Conservation (phyloP, 352 stramenopile genomes). For the Globisporangium middletonii region DNA sequence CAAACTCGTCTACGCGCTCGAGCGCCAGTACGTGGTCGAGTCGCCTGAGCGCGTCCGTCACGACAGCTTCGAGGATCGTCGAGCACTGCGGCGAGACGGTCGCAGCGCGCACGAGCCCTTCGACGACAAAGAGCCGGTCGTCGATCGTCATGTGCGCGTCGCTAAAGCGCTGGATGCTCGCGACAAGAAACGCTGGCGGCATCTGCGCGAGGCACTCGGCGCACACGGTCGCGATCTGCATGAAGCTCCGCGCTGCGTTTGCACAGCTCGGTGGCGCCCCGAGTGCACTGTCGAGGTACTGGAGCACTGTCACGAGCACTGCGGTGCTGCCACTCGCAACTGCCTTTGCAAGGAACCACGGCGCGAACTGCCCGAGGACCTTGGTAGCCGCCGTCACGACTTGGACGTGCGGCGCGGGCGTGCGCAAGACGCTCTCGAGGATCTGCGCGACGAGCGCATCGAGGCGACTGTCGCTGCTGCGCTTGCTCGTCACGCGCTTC, state of each 20-base stretch:
- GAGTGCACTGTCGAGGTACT: constrained; percentile 52
- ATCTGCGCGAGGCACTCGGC: constrained; percentile 38
- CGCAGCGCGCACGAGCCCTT: constrained; percentile 53
- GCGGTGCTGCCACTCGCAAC: constrained; percentile 27
- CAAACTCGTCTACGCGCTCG: constrained; percentile 15
- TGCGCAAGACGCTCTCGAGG: constrained; percentile 31
- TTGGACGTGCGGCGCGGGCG: constrained; percentile 24
- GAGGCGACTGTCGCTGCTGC: constrained; percentile 16
- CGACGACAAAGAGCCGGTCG: constrained; percentile 56
- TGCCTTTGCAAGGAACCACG: constrained; percentile 47
- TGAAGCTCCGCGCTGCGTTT: constrained; percentile 63
- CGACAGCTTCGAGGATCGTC: constrained; percentile 39
- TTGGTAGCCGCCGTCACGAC: constrained; percentile 44
- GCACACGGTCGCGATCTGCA: constrained; percentile 58
- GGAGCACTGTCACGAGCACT: constrained; percentile 33
- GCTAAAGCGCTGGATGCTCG: constrained; percentile 42
- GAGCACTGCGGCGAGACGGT: constrained; percentile 39
- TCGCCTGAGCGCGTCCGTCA: constrained; percentile 39
- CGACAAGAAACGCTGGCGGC: constrained; percentile 31
- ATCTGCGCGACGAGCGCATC: constrained; percentile 42
- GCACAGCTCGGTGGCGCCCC: constrained; percentile 23
- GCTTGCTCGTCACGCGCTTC: constrained; percentile 26
- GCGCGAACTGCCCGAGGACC: constrained; percentile 48
- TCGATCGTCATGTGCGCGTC: constrained; percentile 30
- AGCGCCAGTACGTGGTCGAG: constrained; percentile 37